phyloP scores from a whole-genome alignment of 2,329 filamentous ascomycete genomes.

The Pseudomassariella vexata region DNA sequence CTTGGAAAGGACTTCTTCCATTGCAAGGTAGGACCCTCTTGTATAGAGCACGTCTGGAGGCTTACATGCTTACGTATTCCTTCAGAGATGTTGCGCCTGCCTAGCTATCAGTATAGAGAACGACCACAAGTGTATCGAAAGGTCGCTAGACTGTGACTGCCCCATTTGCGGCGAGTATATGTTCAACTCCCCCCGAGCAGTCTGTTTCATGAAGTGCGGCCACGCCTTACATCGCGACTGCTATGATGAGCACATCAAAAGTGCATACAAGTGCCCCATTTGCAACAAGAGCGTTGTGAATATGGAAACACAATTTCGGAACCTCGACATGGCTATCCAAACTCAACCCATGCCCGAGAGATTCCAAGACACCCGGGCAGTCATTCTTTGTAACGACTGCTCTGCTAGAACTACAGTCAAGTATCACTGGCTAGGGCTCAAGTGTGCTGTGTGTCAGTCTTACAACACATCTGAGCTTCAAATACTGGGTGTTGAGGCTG shows the following conservation, averaged over 20 bases:
- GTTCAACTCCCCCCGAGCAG: conserved; percentile 82
- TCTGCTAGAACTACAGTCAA: conserved; percentile 77
- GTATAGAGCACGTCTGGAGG: too few relatives aligned
- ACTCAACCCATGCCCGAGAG: conserved; percentile 88
- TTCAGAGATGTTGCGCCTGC: conserved; percentile 82
- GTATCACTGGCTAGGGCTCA: conserved; percentile 93
- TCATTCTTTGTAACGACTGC: conserved; percentile 93
- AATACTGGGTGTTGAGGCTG: conserved; percentile 41
- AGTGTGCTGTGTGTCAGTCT: conserved; percentile 69
- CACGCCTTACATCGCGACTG: conserved; percentile 93
- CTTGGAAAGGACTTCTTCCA: conserved; percentile 96
- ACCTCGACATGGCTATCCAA: conserved; percentile 80
- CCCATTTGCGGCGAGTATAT: conserved; percentile 96
- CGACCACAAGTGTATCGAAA: conserved; percentile 89
- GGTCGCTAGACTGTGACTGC: conserved; percentile 90
- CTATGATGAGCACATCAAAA: conserved; percentile 80
- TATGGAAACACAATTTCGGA: conserved; percentile 93
- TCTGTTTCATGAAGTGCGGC: conserved; percentile 92
- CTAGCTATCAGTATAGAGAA: conserved; percentile 82
- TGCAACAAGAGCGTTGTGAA: conserved; percentile 96
- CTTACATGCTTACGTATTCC: conserved; percentile 6
- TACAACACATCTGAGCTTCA: conserved; percentile 65
- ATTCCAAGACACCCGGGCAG: conserved; percentile 71
- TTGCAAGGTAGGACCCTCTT: conserved; percentile 67
- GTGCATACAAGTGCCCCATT: conserved; percentile 92